These are phyloP conservation scores for Rhodotorula toruloides DNA, from an alignment of 768 basidiomycete species.

Conservation along the genomic window DNA sequence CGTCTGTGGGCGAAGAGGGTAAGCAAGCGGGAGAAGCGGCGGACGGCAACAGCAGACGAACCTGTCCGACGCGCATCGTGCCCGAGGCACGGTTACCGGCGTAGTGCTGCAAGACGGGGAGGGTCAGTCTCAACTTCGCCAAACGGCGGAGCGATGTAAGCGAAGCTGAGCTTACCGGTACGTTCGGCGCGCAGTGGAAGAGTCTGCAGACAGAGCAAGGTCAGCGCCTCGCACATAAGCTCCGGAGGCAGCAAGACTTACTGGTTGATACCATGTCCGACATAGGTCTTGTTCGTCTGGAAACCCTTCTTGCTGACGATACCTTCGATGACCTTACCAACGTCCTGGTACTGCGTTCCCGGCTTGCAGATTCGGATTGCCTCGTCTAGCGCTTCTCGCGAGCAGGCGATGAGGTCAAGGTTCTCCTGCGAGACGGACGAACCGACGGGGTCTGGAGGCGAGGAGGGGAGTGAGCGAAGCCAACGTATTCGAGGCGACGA, in stretches of 20 bases:
- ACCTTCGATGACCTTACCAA: slow-evolving; percentile 83
- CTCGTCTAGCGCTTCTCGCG: slow-evolving; percentile 77
- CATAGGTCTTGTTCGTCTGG: slow-evolving; percentile 69
- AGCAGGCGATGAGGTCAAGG: slow-evolving; percentile 69
- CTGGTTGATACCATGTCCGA: slow-evolving; percentile 43
- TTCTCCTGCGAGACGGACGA: slow-evolving; percentile 61
- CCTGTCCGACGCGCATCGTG: slow-evolving; percentile 26
- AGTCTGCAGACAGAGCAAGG: slow-evolving; percentile 6
- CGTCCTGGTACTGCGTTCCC: slow-evolving; percentile 78
- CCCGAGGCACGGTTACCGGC: slow-evolving; percentile 36
- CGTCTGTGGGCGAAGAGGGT: not conserved
- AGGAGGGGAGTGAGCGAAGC: not conserved
- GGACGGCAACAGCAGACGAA: not conserved
- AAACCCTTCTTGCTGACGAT: slow-evolving; percentile 76
- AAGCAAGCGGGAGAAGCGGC: not conserved
- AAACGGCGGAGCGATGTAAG: not conserved
- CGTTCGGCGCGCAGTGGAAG: slow-evolving; percentile 40
- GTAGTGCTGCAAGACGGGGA: slow-evolving; percentile 27
- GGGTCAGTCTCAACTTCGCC: too few species aligned
- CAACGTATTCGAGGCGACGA: not conserved
- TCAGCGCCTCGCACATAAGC: not conserved
- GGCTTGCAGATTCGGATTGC: slow-evolving; percentile 92
- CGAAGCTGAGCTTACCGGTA: slow-evolving; percentile 21
- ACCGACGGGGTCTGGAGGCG: slow-evolving; percentile 44
- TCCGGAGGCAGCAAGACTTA: not conserved